Conservation (phyloP, 192 early-diverging fungal genomes). For the Spinellus fusiger region DNA sequence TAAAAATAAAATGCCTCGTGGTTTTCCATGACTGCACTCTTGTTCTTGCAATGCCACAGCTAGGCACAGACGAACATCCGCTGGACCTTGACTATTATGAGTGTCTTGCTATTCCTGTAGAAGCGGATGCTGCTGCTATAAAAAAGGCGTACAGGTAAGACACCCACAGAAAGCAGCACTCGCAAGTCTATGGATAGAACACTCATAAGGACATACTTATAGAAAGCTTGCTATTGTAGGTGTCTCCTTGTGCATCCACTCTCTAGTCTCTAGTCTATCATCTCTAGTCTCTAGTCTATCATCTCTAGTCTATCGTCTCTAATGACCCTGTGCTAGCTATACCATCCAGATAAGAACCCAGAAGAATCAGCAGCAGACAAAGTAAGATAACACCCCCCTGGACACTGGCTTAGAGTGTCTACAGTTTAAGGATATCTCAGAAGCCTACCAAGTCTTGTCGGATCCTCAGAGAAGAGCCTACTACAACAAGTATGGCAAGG, state of each 20-base stretch:
- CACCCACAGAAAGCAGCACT: background rate
- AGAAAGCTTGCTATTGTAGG: slow-evolving; percentile 39
- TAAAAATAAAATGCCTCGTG: slow-evolving; percentile 9
- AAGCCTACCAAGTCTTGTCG: slow-evolving; percentile 85
- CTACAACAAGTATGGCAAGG: slow-evolving; percentile 79
- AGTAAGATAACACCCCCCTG: slow-evolving; percentile 21
- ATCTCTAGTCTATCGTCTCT: background rate
- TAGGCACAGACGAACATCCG: slow-evolving; percentile 37
- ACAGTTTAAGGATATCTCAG: slow-evolving; percentile 78
- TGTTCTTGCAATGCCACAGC: slow-evolving; percentile 13
- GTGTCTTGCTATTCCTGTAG: slow-evolving; percentile 11
- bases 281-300: no score
- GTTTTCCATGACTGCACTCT: background rate
- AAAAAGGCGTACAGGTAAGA: slow-evolving; percentile 37
- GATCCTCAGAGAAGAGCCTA: slow-evolving; percentile 70
- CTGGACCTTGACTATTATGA: slow-evolving; percentile 32
- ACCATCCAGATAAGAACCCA: slow-evolving; percentile 42
- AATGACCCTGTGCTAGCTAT: slow-evolving; percentile 9
- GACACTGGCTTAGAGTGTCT: background rate
- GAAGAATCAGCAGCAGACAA: slow-evolving; percentile 67
- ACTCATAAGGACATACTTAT: background rate
- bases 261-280: no score
- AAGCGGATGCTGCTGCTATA: slow-evolving; percentile 25
- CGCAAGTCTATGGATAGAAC: background rate
- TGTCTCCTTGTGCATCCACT: no score